Percentiles rank a stretch among this genome's conserved stretches.
phyloP scores from a whole-genome alignment of 2,329 filamentous ascomycete species.

The Aureobasidium sp. region DNA sequence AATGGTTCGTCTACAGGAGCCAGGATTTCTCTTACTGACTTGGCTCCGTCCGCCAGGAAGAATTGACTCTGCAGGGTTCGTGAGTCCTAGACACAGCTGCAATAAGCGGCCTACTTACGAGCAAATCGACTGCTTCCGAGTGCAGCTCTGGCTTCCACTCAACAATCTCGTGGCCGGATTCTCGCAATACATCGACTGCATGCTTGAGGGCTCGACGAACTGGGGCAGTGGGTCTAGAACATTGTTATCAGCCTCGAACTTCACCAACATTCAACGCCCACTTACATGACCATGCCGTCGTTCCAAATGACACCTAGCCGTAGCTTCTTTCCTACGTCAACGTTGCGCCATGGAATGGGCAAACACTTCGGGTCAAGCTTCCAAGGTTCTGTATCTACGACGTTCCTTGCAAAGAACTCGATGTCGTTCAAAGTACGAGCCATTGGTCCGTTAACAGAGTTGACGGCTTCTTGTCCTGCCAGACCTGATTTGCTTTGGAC shows the following conservation, averaged over 20 bases:
- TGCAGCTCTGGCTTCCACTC: slow-evolving; percentile 52
- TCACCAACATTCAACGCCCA: neutral
- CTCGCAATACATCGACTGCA: slow-evolving; percentile 46
- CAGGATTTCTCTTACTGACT: slow-evolving; percentile 37
- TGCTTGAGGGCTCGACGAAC: slow-evolving; percentile 51
- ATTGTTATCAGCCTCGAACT: neutral
- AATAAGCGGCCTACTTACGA: slow-evolving; percentile 29
- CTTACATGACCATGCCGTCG: slow-evolving; percentile 48
- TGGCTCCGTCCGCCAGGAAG: slow-evolving; percentile 48
- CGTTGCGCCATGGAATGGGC: slow-evolving; percentile 46
- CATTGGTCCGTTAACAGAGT: slow-evolving; percentile 59
- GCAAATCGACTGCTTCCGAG: slow-evolving; percentile 42
- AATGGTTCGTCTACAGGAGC: slow-evolving; percentile 38
- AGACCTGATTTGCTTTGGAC: slow-evolving; percentile 49
- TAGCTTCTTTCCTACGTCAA: slow-evolving; percentile 42
- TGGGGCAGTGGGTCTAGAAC: slow-evolving; percentile 48
- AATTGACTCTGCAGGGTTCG: slow-evolving; percentile 28
- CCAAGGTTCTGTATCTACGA: slow-evolving; percentile 45
- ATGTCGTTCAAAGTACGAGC: slow-evolving; percentile 49
- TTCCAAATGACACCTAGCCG: slow-evolving; percentile 56
- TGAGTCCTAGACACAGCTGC: neutral
- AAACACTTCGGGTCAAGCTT: slow-evolving; percentile 45
- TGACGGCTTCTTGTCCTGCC: slow-evolving; percentile 58
- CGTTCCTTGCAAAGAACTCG: slow-evolving; percentile 34
- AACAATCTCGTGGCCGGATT: slow-evolving; percentile 48